Percentiles rank a stretch among this genome's conserved stretches.
Conservation (phyloP, 2,329 filamentous ascomycete species). For the Rutstroemia sp. region DNA sequence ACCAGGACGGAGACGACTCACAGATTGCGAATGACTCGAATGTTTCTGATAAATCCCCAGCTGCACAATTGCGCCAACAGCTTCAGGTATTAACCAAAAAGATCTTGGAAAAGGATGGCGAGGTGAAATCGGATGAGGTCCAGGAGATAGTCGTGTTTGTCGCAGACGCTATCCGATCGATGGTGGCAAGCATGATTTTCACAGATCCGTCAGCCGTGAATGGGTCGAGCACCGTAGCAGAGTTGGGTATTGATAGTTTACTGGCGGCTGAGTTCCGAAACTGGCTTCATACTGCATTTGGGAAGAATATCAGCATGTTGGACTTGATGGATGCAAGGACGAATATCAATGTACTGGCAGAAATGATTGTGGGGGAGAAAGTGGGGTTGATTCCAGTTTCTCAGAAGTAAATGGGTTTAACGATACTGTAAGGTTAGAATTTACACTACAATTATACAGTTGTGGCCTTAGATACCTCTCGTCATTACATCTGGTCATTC, state of each 20-base stretch:
- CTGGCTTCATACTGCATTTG: constrained; percentile 6
- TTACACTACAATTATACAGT: too few relatives aligned
- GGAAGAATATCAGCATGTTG: constrained; percentile 1
- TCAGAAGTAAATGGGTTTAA: too few relatives aligned
- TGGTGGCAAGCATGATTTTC: not conserved
- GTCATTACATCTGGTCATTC: not conserved
- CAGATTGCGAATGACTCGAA: not conserved
- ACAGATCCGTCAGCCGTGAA: not conserved
- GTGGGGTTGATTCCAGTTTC: too few relatives aligned
- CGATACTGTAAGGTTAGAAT: too few relatives aligned
- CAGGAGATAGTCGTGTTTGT: not conserved
- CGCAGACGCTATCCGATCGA: not conserved
- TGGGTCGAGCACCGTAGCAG: not conserved
- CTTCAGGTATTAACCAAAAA: not conserved
- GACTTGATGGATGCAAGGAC: constrained; percentile 1
- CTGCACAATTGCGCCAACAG: not conserved
- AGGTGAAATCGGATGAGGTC: not conserved
- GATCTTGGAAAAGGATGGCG: not conserved
- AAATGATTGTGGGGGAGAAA: not conserved
- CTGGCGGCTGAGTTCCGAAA: constrained; percentile 15
- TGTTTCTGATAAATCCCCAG: not conserved
- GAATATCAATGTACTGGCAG: not conserved
- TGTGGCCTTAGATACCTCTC: too few relatives aligned
- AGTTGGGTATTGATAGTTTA: constrained; percentile 14
- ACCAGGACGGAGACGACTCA: not conserved